Evolutionary conservation across 2,329 filamentous ascomycete genomes (phyloP).

Genomic region (Septoria petroselini): DNA sequence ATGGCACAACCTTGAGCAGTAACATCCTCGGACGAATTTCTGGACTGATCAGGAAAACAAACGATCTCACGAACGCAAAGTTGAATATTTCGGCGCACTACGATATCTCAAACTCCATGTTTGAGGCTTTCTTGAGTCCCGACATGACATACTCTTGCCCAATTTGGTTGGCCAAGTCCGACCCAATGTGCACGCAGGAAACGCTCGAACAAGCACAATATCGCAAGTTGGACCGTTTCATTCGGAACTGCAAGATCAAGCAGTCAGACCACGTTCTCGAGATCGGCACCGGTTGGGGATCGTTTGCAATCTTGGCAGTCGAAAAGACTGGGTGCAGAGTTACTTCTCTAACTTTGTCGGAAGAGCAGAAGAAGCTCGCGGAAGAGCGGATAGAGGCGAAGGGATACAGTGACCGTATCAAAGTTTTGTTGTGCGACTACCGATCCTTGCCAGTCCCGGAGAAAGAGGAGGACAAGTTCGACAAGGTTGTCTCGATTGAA

Average conservation of each 20-base stretch:
- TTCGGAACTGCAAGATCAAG: constrained; percentile 63
- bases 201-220: constrained; percentile 64
- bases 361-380: constrained; percentile 66
- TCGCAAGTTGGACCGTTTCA: constrained; percentile 64
- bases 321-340: constrained; percentile 64
- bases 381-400: constrained; percentile 62
- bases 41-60: constrained; percentile 50
- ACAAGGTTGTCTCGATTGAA: constrained; percentile 72
- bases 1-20: constrained; percentile 62
- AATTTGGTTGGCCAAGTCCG: constrained; percentile 56
- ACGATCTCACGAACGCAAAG: constrained; percentile 53
- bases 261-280: constrained; percentile 66
- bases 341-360: constrained; percentile 65
- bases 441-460: constrained; percentile 55
- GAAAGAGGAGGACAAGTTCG: constrained; percentile 48
- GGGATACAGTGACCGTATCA: constrained; percentile 59
- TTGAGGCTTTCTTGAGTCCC: constrained; percentile 67
- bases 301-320: constrained; percentile 68
- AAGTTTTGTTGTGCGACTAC: constrained; percentile 68
- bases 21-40: constrained; percentile 57
- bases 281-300: constrained; percentile 74
- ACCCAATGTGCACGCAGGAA: constrained; percentile 49
- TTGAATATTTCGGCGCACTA: constrained; percentile 71
- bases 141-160: constrained; percentile 76
- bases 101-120: constrained; percentile 74